phyloP scores from a whole-genome alignment of 225 moss, liverwort and hornwort genomes.

The Thuidium tamariscinum region DNA sequence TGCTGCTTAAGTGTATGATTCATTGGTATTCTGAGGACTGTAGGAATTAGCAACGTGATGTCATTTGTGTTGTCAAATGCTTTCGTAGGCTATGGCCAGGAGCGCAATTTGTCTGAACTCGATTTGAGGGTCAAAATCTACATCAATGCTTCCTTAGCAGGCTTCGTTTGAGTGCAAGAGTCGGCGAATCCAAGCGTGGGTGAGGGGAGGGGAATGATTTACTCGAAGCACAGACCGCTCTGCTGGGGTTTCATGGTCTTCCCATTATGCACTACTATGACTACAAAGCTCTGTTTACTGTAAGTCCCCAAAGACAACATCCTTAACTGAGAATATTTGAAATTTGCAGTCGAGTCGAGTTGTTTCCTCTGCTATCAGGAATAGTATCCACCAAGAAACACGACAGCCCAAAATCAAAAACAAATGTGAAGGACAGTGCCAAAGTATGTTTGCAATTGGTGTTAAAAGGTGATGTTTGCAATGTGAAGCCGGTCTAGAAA shows the following conservation, averaged over 20 bases:
- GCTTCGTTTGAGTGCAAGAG: slow-evolving; percentile 1
- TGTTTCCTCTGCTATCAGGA: neutral
- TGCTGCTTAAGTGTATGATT: neutral
- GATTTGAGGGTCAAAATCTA: slow-evolving; percentile 8
- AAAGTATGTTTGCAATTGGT: too few species aligned
- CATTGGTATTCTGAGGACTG: neutral
- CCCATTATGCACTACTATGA: neutral
- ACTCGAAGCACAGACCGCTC: slow-evolving; percentile 69
- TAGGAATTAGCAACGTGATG: slow-evolving; percentile 7
- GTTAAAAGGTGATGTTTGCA: too few species aligned
- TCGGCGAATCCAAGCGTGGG: slow-evolving; percentile 17
- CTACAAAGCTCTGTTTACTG: neutral
- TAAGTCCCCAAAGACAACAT: neutral
- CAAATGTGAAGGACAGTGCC: neutral
- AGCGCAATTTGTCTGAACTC: slow-evolving; percentile 3
- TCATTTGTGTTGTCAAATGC: neutral
- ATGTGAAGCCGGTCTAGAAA: too few species aligned
- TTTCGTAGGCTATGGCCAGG: neutral
- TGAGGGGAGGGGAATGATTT: slow-evolving; percentile 77
- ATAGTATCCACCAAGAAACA: neutral
- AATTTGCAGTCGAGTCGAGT: neutral
- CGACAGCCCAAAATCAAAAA: neutral
- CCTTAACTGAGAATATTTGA: neutral
- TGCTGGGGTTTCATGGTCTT: slow-evolving; percentile 35
- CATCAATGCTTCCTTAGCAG: neutral